Percentiles rank a stretch among this genome's conserved stretches.
Conservation (phyloP, 116 monocot species). For the Iris pallida region DNA sequence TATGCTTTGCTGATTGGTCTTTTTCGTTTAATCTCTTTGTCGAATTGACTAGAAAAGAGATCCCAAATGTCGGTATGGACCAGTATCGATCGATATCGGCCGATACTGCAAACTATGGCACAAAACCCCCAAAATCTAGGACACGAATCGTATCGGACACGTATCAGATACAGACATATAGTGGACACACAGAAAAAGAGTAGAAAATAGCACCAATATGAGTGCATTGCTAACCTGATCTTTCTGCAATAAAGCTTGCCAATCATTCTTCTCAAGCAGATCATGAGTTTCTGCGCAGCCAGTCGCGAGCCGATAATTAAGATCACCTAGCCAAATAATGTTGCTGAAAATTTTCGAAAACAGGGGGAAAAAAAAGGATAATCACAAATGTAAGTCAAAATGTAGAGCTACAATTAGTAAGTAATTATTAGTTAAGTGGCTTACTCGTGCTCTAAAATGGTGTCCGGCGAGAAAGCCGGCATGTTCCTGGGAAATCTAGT, state of each 20-base stretch:
- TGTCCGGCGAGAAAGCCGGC: slow-evolving; percentile 14
- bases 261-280: slow-evolving; percentile 41
- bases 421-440: background rate
- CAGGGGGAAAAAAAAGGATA: background rate
- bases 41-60: too few relatives aligned
- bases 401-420: background rate
- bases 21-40: too few relatives aligned
- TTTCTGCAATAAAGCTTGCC: slow-evolving; percentile 55
- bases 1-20: too few relatives aligned
- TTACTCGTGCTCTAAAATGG: slow-evolving; percentile 50
- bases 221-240: slow-evolving; percentile 57
- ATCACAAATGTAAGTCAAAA: background rate
- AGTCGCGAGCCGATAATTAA: slow-evolving; percentile 51
- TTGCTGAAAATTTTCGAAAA: slow-evolving; percentile 34
- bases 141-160: too few relatives aligned
- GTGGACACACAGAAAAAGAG: too few relatives aligned
- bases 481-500: slow-evolving; percentile 35
- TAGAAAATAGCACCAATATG: too few relatives aligned
- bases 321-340: slow-evolving; percentile 75
- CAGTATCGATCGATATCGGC: too few relatives aligned
- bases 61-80: too few relatives aligned
- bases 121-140: too few relatives aligned
- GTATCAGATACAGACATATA: too few relatives aligned
- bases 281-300: slow-evolving; percentile 33
- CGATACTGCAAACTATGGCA: too few relatives aligned